phyloP scores from a whole-genome alignment of 768 basidiomycete genomes.

The Rhodotorula taiwanensis region DNA sequence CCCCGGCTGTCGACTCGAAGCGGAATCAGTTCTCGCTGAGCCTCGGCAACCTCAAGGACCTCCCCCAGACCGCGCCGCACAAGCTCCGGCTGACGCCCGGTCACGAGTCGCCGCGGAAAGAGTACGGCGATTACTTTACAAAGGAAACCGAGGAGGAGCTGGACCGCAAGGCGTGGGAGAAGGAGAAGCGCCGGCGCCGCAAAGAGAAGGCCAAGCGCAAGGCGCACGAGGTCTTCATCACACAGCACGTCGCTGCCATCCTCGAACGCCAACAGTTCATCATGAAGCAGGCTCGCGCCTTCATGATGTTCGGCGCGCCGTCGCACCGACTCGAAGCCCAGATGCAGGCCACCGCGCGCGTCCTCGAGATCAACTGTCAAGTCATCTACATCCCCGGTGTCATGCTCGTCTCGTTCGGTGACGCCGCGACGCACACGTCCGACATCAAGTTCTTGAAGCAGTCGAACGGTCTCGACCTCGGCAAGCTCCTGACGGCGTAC shows the following conservation, averaged over 20 bases:
- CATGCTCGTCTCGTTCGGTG: conserved; percentile 75
- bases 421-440: conserved; percentile 68
- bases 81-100: conserved; percentile 35
- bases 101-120: conserved; percentile 34
- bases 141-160: conserved; percentile 38
- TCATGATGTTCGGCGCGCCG: conserved; percentile 52
- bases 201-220: conserved; percentile 54
- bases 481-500: conserved; percentile 54
- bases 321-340: conserved; percentile 52
- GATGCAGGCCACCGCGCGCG: conserved; percentile 50
- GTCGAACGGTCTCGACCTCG: conserved; percentile 58
- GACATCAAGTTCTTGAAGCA: conserved; percentile 56
- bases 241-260: conserved; percentile 41
- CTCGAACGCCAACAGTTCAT: conserved; percentile 50
- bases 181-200: conserved; percentile 47
- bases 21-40: conserved; percentile 24
- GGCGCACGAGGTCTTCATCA: conserved; percentile 69
- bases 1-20: conserved; percentile 8
- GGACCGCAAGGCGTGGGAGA: conserved; percentile 46
- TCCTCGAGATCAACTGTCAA: conserved; percentile 51
- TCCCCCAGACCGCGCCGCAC: conserved; percentile 1
- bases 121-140: conserved; percentile 42
- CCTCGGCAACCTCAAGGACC: conserved; percentile 26
- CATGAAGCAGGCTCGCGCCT: conserved; percentile 49
- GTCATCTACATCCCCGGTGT: conserved; percentile 51